Conservation (phyloP, 2,329 filamentous ascomycete species). For the Arachnomyces sp. region DNA sequence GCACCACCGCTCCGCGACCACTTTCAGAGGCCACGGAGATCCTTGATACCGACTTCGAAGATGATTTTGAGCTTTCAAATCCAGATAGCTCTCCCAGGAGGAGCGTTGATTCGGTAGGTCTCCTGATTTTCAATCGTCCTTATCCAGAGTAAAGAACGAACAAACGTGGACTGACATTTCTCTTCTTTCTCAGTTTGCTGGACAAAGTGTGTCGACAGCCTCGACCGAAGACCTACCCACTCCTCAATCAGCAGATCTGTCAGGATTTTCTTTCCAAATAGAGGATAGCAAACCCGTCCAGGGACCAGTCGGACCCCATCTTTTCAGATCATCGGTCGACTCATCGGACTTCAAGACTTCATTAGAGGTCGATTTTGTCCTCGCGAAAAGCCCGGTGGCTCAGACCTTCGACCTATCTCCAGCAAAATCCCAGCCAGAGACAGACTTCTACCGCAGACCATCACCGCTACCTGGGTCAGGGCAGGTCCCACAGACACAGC, state of each 20-base stretch:
- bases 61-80: constrained; percentile 35
- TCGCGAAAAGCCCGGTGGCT: no score
- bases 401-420: constrained; percentile 12
- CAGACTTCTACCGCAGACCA: not conserved
- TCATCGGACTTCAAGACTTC: constrained; percentile 12
- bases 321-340: constrained; percentile 60
- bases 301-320: constrained; percentile 80
- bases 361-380: constrained; percentile 15
- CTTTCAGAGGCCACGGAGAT: constrained; percentile 30
- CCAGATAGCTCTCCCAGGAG: constrained; percentile 46
- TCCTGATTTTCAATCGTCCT: no score
- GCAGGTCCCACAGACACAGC: constrained; percentile 2
- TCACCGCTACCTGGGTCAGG: constrained; percentile 2
- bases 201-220: constrained; percentile 49
- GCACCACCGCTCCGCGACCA: constrained; percentile 14
- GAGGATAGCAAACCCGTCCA: constrained; percentile 56
- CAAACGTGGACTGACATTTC: not conserved
- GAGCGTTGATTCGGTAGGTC: constrained; percentile 30
- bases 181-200: not conserved
- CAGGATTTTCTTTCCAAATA: constrained; percentile 53
- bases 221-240: constrained; percentile 80
- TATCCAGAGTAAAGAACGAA: no score
- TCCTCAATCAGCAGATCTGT: constrained; percentile 58
- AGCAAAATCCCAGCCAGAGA: constrained; percentile 5
- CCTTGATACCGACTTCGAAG: constrained; percentile 29